These are phyloP conservation scores for Podila epigama DNA, from an alignment of 192 early-diverging fungal species.

Conservation along the genomic window DNA sequence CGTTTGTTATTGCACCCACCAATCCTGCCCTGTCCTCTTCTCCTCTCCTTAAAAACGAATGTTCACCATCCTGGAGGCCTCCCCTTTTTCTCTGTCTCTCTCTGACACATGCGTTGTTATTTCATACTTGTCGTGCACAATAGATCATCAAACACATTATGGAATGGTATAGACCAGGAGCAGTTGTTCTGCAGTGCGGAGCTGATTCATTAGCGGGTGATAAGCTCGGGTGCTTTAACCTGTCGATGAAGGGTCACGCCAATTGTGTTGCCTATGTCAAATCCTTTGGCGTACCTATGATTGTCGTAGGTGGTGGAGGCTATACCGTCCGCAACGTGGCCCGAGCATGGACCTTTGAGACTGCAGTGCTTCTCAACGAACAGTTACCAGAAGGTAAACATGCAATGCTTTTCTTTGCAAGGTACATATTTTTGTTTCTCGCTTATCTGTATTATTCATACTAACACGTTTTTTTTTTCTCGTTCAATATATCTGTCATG, in stretches of 20 bases:
- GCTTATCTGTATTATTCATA: neutral
- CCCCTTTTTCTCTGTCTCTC: neutral
- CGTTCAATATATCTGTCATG: neutral
- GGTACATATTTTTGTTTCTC: neutral
- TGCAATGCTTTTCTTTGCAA: neutral
- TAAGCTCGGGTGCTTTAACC: conserved; percentile 93
- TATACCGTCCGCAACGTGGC: conserved; percentile 99
- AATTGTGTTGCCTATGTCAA: conserved; percentile 92
- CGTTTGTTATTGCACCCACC: neutral
- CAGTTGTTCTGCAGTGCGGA: conserved; percentile 95
- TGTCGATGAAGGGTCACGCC: conserved; percentile 94
- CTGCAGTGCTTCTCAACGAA: conserved; percentile 81
- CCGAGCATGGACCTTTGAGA: conserved; percentile 95
- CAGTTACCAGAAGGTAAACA: conserved; percentile 66
- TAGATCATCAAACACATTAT: conserved; percentile 94
- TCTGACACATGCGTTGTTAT: neutral
- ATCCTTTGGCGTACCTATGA: conserved; percentile 87
- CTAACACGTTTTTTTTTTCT: neutral
- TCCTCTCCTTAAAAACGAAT: no score
- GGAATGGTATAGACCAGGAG: conserved; percentile 90
- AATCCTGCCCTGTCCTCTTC: neutral
- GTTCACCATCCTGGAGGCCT: no score
- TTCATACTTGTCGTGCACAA: neutral
- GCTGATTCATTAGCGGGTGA: conserved; percentile 96
- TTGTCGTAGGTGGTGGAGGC: conserved; percentile 96